Conservation (phyloP, 495 filamentous ascomycete genomes). For the Aspergillus baeticus region DNA sequence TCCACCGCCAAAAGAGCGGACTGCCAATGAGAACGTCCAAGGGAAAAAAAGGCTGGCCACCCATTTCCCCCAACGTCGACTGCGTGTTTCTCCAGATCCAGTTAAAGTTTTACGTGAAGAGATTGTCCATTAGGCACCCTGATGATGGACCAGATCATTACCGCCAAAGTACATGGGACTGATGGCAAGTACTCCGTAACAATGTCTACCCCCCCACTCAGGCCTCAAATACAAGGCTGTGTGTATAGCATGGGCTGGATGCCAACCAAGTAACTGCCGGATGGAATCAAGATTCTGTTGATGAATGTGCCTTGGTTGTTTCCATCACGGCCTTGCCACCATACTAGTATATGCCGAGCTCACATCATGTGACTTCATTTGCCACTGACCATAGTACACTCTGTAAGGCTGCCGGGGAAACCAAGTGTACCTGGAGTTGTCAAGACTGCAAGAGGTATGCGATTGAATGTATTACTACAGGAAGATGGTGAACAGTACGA, state of each 20-base stretch:
- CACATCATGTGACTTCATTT: slow-evolving; percentile 15
- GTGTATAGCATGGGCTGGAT: background rate
- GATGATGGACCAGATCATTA: too few species aligned
- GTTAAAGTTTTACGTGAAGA: background rate
- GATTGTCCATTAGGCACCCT: too few species aligned
- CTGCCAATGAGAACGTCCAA: background rate
- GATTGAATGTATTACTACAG: too few species aligned
- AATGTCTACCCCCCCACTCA: background rate
- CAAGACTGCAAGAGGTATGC: too few species aligned
- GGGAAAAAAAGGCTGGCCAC: slow-evolving; percentile 1
- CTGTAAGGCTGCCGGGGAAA: too few species aligned
- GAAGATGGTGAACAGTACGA: too few species aligned
- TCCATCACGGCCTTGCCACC: slow-evolving; percentile 2
- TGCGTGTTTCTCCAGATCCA: background rate
- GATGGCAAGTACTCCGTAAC: too few species aligned
- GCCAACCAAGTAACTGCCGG: background rate
- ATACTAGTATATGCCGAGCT: background rate
- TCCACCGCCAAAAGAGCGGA: slow-evolving; percentile 1
- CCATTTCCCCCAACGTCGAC: background rate
- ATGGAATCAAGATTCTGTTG: background rate
- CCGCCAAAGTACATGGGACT: too few species aligned
- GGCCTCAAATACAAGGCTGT: background rate
- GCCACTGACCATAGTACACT: background rate
- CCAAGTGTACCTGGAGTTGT: background rate
- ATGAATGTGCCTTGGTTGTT: background rate